Evolutionary conservation across 768 basidiomycete species (phyloP).

Genomic region (Sporobolomyces roseus): DNA sequence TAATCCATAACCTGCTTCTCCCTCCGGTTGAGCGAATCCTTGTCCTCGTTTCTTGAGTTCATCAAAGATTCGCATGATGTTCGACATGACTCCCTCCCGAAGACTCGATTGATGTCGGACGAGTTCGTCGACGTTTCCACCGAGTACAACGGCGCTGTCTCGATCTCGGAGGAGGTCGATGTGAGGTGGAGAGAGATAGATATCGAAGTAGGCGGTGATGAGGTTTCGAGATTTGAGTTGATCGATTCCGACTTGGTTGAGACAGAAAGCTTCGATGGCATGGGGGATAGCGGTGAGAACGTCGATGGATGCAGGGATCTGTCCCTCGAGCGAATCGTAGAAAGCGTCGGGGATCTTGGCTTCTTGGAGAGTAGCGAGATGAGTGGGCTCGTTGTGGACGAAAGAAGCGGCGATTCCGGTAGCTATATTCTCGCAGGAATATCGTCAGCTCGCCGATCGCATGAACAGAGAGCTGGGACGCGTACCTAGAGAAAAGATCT

Average conservation of each 20-base stretch:
- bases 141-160: slow-evolving; percentile 84
- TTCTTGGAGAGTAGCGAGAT: slow-evolving; percentile 87
- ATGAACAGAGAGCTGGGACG: slow-evolving; percentile 44
- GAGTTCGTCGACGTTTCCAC: slow-evolving; percentile 87
- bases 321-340: slow-evolving; percentile 72
- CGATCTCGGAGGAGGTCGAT: slow-evolving; percentile 82
- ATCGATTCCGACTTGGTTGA: slow-evolving; percentile 83
- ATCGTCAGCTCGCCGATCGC: slow-evolving; percentile 25
- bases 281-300: slow-evolving; percentile 89
- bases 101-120: slow-evolving; percentile 90
- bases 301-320: slow-evolving; percentile 50
- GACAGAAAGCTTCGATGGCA: slow-evolving; percentile 90
- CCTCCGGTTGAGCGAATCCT: slow-evolving; percentile 33
- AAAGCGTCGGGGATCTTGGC: slow-evolving; percentile 81
- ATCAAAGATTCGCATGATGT: slow-evolving; percentile 65
- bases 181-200: slow-evolving; percentile 80
- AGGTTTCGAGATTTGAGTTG: slow-evolving; percentile 71
- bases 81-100: slow-evolving; percentile 72
- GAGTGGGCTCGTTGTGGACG: slow-evolving; percentile 95
- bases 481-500: slow-evolving; percentile 74
- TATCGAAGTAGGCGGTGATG: slow-evolving; percentile 75
- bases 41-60: slow-evolving; percentile 72
- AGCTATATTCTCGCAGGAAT: neutral
- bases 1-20: slow-evolving; percentile 36
- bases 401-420: slow-evolving; percentile 45